Evolutionary conservation across 2,329 filamentous ascomycete species (phyloP).

Genomic region (Aspergillus aculeatus): DNA sequence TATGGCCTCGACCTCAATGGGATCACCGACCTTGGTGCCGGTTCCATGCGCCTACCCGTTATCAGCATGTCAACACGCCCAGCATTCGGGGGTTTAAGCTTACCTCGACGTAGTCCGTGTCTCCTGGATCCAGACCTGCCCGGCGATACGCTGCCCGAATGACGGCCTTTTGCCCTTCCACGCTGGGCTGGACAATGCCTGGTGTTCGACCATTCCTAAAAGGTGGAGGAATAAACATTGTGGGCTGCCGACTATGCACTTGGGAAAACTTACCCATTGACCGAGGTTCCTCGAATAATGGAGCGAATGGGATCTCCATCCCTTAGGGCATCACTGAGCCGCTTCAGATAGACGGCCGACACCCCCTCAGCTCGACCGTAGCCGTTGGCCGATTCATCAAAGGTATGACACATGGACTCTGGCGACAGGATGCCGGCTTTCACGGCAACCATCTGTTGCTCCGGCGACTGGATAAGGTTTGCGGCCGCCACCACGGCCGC

Average conservation of each 20-base stretch:
- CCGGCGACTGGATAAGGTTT: conserved; percentile 27
- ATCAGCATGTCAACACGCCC: conserved; percentile 13
- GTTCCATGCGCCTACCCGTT: too few species aligned
- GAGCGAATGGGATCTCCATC: conserved; percentile 12
- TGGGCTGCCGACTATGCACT: too few species aligned
- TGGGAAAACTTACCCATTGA: conserved; percentile 1
- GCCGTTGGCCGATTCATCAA: conserved; percentile 1
- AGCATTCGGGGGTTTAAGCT: conserved; percentile 40
- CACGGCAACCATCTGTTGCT: conserved; percentile 21
- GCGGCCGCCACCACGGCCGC: not conserved
- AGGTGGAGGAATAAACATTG: too few species aligned
- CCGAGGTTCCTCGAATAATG: conserved; percentile 14
- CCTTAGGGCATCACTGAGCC: not conserved
- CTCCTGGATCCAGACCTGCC: conserved; percentile 34
- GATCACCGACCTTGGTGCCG: too few species aligned
- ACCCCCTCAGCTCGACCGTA: conserved; percentile 8
- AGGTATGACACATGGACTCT: conserved; percentile 19
- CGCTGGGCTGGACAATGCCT: conserved; percentile 28
- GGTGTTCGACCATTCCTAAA: conserved; percentile 1
- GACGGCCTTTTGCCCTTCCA: conserved; percentile 37
- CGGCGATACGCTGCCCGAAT: conserved; percentile 39
- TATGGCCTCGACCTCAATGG: too few species aligned
- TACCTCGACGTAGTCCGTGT: conserved; percentile 38
- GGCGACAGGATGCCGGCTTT: conserved; percentile 36
- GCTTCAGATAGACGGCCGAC: conserved; percentile 1